phyloP scores from a whole-genome alignment of 2,329 filamentous ascomycete species.

The Chaetomiaceae sp. region DNA sequence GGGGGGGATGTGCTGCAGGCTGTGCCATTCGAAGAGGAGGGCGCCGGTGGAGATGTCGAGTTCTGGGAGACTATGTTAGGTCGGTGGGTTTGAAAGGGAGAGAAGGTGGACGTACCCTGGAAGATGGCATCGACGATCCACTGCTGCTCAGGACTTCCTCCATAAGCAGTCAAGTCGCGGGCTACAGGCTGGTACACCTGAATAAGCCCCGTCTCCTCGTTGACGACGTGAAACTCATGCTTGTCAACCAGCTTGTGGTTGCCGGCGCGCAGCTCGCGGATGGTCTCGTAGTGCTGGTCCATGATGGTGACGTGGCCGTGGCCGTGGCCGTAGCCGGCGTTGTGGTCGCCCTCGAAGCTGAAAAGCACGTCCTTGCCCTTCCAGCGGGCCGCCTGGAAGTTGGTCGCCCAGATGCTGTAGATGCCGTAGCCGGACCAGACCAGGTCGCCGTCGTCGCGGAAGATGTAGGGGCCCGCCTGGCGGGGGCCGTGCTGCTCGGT shows the following conservation, averaged over 20 bases:
- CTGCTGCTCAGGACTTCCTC: constrained; percentile 43
- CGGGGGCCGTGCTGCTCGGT: constrained; percentile 40
- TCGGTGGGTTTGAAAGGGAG: neutral
- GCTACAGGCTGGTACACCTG: constrained; percentile 50
- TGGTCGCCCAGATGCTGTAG: constrained; percentile 49
- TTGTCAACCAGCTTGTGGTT: constrained; percentile 48
- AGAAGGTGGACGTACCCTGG: constrained; percentile 43
- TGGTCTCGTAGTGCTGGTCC: constrained; percentile 50
- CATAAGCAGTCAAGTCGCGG: constrained; percentile 41
- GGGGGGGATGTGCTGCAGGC: constrained; percentile 48
- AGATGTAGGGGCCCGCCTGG: constrained; percentile 53
- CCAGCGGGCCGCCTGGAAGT: constrained; percentile 48
- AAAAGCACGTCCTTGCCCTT: constrained; percentile 50
- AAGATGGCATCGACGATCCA: constrained; percentile 54
- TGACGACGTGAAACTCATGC: constrained; percentile 53
- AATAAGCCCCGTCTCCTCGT: constrained; percentile 47
- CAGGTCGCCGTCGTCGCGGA: constrained; percentile 49
- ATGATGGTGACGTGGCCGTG: constrained; percentile 52
- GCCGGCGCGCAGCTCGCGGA: constrained; percentile 48
- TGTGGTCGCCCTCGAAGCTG: constrained; percentile 50
- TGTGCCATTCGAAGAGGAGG: constrained; percentile 56
- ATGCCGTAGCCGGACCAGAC: constrained; percentile 54
- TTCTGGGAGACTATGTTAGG: constrained; percentile 25
- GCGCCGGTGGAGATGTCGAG: constrained; percentile 50
- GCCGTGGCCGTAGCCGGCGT: constrained; percentile 48